Percentiles rank a stretch among this genome's conserved stretches.
Conservation (phyloP, 345 rosid genomes). For the Syzygium oleosum region DNA sequence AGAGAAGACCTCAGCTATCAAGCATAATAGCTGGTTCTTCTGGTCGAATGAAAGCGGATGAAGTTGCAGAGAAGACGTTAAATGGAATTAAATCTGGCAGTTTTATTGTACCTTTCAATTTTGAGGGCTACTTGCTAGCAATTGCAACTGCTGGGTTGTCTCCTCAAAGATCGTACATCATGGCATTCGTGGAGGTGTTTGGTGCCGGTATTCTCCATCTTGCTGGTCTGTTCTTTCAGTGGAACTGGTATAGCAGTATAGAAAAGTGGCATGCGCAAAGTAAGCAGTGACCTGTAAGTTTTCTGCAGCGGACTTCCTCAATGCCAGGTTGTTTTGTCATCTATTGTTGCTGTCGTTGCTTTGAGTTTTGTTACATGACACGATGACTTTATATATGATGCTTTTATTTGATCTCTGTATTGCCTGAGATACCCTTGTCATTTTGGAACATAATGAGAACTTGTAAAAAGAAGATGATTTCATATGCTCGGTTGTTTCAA, state of each 20-base stretch:
- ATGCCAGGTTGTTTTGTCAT: not conserved
- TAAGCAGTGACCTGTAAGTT: conserved; percentile 5
- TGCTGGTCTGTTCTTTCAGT: conserved; percentile 48
- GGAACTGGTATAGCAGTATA: conserved; percentile 73
- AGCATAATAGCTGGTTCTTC: conserved; percentile 52
- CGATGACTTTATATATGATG: not conserved
- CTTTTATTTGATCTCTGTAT: not conserved
- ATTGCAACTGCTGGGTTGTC: conserved; percentile 69
- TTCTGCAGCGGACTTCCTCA: not conserved
- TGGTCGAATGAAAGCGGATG: conserved; percentile 66
- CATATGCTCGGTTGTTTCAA: not conserved
- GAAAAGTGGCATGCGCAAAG: conserved; percentile 32
- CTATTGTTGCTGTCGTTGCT: not conserved
- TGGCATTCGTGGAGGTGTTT: conserved; percentile 75
- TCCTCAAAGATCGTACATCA: conserved; percentile 62
- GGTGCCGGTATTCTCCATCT: conserved; percentile 42
- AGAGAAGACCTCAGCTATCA: conserved; percentile 52
- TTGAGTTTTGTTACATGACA: not conserved
- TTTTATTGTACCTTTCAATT: conserved; percentile 67
- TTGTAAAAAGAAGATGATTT: not conserved
- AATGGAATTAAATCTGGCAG: conserved; percentile 61
- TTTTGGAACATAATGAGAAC: not conserved
- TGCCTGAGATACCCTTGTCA: not conserved
- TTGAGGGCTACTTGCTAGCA: conserved; percentile 51
- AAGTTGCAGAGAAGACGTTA: conserved; percentile 65